phyloP scores from a whole-genome alignment of 2,329 filamentous ascomycete genomes.

The Lachnellula arida region DNA sequence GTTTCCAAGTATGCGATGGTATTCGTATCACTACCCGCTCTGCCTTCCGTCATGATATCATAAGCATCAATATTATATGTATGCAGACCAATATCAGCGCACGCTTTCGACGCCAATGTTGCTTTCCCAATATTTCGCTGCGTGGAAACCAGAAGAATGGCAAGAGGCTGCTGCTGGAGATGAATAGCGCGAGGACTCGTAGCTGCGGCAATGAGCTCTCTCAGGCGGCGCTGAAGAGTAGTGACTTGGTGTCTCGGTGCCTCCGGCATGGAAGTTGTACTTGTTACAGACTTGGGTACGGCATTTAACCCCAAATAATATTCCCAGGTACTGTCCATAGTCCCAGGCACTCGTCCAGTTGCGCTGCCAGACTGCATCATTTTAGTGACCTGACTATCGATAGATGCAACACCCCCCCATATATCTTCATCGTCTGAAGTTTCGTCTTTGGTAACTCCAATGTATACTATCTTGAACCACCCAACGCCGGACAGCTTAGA shows the following conservation, averaged over 20 bases:
- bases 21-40: slow-evolving; percentile 85
- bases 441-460: slow-evolving; percentile 53
- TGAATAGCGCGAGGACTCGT: slow-evolving; percentile 85
- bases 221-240: slow-evolving; percentile 63
- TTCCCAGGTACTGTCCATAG: slow-evolving; percentile 74
- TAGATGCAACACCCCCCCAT: slow-evolving; percentile 82
- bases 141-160: slow-evolving; percentile 83
- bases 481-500: slow-evolving; percentile 54
- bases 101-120: slow-evolving; percentile 70
- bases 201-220: slow-evolving; percentile 81
- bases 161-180: slow-evolving; percentile 80
- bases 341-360: slow-evolving; percentile 72
- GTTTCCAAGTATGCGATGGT: slow-evolving; percentile 87
- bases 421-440: slow-evolving; percentile 60
- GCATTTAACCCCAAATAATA: slow-evolving; percentile 81
- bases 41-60: slow-evolving; percentile 89
- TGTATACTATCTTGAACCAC: slow-evolving; percentile 88
- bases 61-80: slow-evolving; percentile 86
- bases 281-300: slow-evolving; percentile 47
- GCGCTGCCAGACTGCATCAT: slow-evolving; percentile 91
- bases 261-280: slow-evolving; percentile 39
- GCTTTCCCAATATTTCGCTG: slow-evolving; percentile 92
- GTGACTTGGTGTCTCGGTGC: slow-evolving; percentile 48
- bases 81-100: slow-evolving; percentile 85
- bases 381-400: slow-evolving; percentile 80